phyloP scores from a whole-genome alignment of 2,329 filamentous ascomycete genomes.

The Atkinsonella hypoxylon region DNA sequence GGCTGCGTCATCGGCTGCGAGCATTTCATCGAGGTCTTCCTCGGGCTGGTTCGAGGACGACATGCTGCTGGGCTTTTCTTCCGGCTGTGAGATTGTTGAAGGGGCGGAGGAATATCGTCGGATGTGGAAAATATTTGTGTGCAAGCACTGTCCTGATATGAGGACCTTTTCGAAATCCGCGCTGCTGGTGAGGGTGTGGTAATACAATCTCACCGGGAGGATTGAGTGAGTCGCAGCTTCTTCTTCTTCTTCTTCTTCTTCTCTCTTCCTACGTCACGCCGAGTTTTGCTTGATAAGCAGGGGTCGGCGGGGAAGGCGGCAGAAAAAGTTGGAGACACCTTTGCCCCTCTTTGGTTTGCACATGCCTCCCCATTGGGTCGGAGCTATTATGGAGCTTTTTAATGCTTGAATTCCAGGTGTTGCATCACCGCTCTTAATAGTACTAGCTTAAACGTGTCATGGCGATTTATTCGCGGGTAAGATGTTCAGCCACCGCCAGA shows the following conservation, averaged over 20 bases:
- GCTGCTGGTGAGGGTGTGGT: not conserved
- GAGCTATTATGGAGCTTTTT: not conserved
- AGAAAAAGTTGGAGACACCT: not conserved
- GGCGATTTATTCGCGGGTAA: too few species aligned
- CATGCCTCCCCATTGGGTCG: not conserved
- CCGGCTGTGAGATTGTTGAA: not conserved
- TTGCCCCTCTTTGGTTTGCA: not conserved
- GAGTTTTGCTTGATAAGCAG: slow-evolving; percentile 9
- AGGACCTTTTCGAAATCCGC: not conserved
- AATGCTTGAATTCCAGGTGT: too few species aligned
- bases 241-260: slow-evolving; percentile 4
- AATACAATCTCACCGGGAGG: not conserved
- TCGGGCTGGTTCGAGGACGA: slow-evolving; percentile 16
- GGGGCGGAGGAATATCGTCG: not conserved
- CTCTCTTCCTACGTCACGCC: not conserved
- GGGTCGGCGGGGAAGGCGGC: not conserved
- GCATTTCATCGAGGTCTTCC: slow-evolving; percentile 13
- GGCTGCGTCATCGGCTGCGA: slow-evolving; percentile 9
- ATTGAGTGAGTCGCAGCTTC: not conserved
- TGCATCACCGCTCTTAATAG: too few species aligned
- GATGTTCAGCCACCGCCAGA: too few species aligned
- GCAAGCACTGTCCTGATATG: too few species aligned
- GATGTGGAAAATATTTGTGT: not conserved
- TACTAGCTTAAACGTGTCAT: too few species aligned
- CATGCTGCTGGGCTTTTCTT: slow-evolving; percentile 15